Evolutionary conservation across 2,329 filamentous ascomycete genomes (phyloP).

Genomic region (Calycina herbarum): DNA sequence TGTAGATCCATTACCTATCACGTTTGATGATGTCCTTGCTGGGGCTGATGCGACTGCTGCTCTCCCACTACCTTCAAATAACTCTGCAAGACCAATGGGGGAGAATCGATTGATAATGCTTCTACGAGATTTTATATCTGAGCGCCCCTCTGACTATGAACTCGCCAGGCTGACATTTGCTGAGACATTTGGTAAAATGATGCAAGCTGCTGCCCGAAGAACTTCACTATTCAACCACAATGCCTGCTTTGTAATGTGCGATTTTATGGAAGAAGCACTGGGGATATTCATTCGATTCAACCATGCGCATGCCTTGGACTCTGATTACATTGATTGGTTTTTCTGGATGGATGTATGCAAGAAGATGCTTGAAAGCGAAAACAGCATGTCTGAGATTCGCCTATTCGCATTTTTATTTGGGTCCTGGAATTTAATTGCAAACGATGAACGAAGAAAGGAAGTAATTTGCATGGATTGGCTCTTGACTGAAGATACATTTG

Average conservation of each 20-base stretch:
- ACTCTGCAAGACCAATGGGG: conserved; percentile 65
- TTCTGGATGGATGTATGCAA: conserved; percentile 70
- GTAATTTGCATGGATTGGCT: conserved; percentile 63
- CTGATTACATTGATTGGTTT: conserved; percentile 57
- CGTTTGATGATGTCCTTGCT: conserved; percentile 65
- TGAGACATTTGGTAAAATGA: conserved; percentile 59
- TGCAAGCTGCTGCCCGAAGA: conserved; percentile 61
- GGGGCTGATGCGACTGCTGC: conserved; percentile 60
- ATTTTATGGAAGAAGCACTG: conserved; percentile 70
- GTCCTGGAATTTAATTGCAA: conserved; percentile 60
- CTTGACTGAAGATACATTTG: conserved; percentile 61
- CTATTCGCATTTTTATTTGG: conserved; percentile 68
- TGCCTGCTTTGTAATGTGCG: conserved; percentile 71
- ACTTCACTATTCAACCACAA: conserved; percentile 69
- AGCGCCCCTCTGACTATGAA: conserved; percentile 53
- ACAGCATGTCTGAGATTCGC: conserved; percentile 70
- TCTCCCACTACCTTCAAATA: conserved; percentile 54
- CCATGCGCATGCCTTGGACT: conserved; percentile 41
- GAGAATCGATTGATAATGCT: conserved; percentile 71
- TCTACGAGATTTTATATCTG: conserved; percentile 66
- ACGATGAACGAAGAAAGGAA: conserved; percentile 56
- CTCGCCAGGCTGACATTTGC: conserved; percentile 60
- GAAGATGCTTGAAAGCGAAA: conserved; percentile 68
- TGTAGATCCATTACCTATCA: conserved; percentile 52
- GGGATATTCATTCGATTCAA: conserved; percentile 62